Conservation (phyloP, 2,329 filamentous ascomycete species). For the Tolypocladium inflatum region DNA sequence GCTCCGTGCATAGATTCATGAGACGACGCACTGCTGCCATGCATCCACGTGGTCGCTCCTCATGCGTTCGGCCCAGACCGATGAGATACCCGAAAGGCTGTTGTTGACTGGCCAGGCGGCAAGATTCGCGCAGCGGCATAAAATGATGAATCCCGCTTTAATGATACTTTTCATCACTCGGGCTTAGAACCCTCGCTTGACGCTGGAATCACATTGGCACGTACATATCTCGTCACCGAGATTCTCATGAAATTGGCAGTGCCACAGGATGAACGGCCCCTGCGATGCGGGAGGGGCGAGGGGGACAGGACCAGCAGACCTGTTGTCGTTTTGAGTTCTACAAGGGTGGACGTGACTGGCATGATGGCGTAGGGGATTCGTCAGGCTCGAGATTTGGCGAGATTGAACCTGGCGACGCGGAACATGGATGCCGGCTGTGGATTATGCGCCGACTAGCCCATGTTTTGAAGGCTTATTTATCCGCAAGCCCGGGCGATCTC, state of each 20-base stretch:
- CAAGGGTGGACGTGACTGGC: neutral
- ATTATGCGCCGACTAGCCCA: neutral
- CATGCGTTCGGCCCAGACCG: neutral
- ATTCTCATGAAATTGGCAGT: neutral
- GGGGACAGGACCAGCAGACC: too few relatives aligned
- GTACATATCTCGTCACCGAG: neutral
- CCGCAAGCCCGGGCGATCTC: neutral
- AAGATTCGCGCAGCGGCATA: neutral
- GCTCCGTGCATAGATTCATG: neutral
- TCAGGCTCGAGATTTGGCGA: neutral
- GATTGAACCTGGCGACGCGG: neutral
- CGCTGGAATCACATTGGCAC: neutral
- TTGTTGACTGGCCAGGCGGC: neutral
- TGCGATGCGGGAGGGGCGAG: too few relatives aligned
- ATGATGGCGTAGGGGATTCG: neutral
- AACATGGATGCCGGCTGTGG: neutral
- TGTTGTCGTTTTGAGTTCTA: neutral
- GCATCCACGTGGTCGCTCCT: constrained; percentile 1
- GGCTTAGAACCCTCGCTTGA: neutral
- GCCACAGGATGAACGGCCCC: too few relatives aligned
- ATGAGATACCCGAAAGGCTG: neutral
- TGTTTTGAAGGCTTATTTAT: neutral
- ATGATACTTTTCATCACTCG: neutral
- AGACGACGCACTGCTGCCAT: neutral
- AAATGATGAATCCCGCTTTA: neutral